A percentile compares a stretch with the other conserved stretches of the same genome.
Conservation (phyloP, 2,329 filamentous ascomycete species). For the Xylaria sp. region DNA sequence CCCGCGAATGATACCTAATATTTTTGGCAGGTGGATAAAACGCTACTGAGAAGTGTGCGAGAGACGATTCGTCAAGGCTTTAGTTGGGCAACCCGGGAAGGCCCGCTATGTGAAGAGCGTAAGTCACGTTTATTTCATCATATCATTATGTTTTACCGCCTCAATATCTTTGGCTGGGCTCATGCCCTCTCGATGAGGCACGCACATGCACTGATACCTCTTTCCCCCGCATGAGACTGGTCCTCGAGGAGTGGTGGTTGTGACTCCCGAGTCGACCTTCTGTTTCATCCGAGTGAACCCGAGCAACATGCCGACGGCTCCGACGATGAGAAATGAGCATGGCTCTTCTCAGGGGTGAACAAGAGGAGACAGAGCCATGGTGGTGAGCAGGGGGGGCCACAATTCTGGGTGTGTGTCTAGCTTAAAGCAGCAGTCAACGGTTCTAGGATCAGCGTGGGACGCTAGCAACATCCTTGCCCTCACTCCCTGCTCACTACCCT, state of each 20-base stretch:
- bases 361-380: slow-evolving; percentile 15
- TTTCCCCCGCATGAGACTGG: neutral
- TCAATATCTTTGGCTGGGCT: slow-evolving; percentile 12
- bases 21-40: slow-evolving; percentile 81
- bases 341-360: slow-evolving; percentile 25
- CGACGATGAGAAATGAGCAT: slow-evolving; percentile 25
- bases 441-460: slow-evolving; percentile 30
- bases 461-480: slow-evolving; percentile 31
- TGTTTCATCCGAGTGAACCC: slow-evolving; percentile 16
- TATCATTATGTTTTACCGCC: slow-evolving; percentile 26
- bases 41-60: slow-evolving; percentile 84
- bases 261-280: slow-evolving; percentile 2
- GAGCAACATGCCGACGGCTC: slow-evolving; percentile 16
- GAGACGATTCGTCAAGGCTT: slow-evolving; percentile 97
- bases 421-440: slow-evolving; percentile 40
- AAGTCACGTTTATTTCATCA: slow-evolving; percentile 57
- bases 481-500: slow-evolving; percentile 21
- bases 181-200: slow-evolving; percentile 23
- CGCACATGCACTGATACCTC: slow-evolving; percentile 20
- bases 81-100: slow-evolving; percentile 95
- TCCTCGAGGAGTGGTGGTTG: slow-evolving; percentile 1
- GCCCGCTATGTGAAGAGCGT: slow-evolving; percentile 97
- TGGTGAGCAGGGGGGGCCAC: slow-evolving; percentile 34
- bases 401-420: slow-evolving; percentile 38
- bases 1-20: slow-evolving; percentile 46